Evolutionary conservation across 768 basidiomycete genomes (phyloP), one percentile per base, ranked within the genome.

Genomic region (Galerina sulciceps): DNA sequence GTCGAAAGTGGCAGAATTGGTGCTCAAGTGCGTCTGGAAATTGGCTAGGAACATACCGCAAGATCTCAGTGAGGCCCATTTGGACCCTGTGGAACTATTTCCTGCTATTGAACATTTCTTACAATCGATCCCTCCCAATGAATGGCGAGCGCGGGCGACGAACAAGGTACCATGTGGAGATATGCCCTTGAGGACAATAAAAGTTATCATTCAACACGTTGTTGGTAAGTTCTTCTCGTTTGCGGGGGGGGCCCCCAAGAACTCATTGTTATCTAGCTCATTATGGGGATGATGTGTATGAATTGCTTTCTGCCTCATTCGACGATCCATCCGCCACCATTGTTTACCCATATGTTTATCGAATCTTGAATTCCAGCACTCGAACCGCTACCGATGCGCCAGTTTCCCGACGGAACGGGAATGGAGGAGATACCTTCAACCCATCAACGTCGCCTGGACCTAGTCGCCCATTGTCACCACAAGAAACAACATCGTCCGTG

Each of bases 1-100:
- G 65, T 84, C 91, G 0, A 91, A 91, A 65, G 91, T 98, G 17
- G 93, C 94, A 1, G 96, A 98, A 71, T 83, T 99, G 18, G 93
- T 94, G 15, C 74, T 95, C 58, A 96, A 98, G 78, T 99, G 97
- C 74, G 86, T 99, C 23, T 99, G 97, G 97, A 99, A 99, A 75
- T 77, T 99, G 55, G 94, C 94, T 5, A 84, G 96, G 63, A 96
- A 93, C 62, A 93, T 98, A 47, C 94, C 94, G 5, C 92, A 95
- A 68, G 94, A 96, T 70, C 82, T 99, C 45, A 85, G 85, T 61
- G 90, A 93, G 42, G 79, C 85, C 4, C 81, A 85, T 17, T 80
- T 99, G 36, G 91, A 94, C 69, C 91, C 95, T 17, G 88, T 93
- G 15, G 92, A 94, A 64, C 75, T 99, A 34, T 90, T 99, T 69